Evolutionary conservation across 176 grass and related monocot species (phyloP), one percentile per base, ranked within the genome.

Genomic region (Poa pratensis): DNA sequence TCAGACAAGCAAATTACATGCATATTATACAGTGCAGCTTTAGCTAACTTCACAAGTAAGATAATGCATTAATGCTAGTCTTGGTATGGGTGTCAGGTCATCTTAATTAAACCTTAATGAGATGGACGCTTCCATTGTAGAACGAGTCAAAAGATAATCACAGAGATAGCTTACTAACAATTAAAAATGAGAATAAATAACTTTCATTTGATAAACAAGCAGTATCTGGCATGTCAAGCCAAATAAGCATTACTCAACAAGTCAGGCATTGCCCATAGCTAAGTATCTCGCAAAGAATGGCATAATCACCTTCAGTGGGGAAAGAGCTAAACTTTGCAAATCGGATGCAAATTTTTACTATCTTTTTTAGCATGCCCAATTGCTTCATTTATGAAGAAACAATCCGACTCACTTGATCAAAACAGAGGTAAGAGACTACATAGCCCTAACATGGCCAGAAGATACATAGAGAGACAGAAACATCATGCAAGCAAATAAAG

Each of bases 1-100:
- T 39, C 76, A 69, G 69, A 84, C 35, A 59, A 68, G 17, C 65
- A 86, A 58, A 65, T 70, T 52, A 22, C 66, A 69, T 63, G 35
- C 69, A 53, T 69, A 58, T 19, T 83, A 37, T 88, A 78, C 17
- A 65, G 2, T 65, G 15, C 16, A 65, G 27, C 8, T 27, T 17
- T 3, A 80, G 13, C 9, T 28, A 57, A 82, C 27, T 73, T 43
- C 50, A 67, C 30, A 75, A 52, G 72, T 27, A 75, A 32, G 26
- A 75, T 75, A 53, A 65, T 51, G 71, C 70, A 74, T 18, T 51
- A 16, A 6, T 51, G 30, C 13, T 46, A 69, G 6, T 78, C n/a
- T 26, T 34, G 4, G 46, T 63, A 73, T 32, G 9, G 58, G 40
- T 60, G 28, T 27, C 39, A 58, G 24, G 50, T 55, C 16, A 80